Evolutionary conservation across 2,329 filamentous ascomycete genomes (phyloP), one percentile per base, ranked within the genome.

Genomic region (Hypoxylon rubiginosum): DNA sequence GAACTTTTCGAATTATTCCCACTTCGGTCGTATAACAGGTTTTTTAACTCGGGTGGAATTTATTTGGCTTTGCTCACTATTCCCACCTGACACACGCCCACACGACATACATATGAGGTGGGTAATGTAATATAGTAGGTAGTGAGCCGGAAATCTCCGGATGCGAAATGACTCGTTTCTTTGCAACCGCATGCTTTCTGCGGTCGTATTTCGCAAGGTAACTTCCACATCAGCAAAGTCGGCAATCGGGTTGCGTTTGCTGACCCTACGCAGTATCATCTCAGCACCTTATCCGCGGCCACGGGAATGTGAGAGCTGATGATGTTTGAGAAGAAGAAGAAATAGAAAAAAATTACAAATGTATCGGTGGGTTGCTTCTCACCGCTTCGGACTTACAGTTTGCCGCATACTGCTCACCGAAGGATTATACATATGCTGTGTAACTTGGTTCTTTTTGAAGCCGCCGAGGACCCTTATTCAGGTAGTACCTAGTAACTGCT

Each of bases 271-370:
- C 54, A 46, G 34, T 36, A 45, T 62, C 56, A 34, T 59, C 63
- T 69, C 67, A 69, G 67, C 59, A 69, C 67, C 34, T 55, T 67
- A 67, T 67, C 63, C 64, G 60, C 67, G n/a, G 57, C 64, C 58
- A 55, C 67, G 67, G 64, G 59, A 64, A 62, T 66, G 59, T 54
- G n/a, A n/a, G n/a, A n/a, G n/a, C n/a, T n/a, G n/a, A n/a, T n/a
- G n/a, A n/a, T n/a, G n/a, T n/a, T n/a, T n/a, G n/a, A n/a, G n/a
- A n/a, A n/a, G n/a, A n/a, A n/a, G n/a, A n/a, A n/a, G n/a, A n/a
- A n/a, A n/a, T n/a, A n/a, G n/a, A n/a, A n/a, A n/a, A n/a, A n/a
- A n/a, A n/a, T n/a, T n/a, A n/a, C n/a, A n/a, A n/a, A n/a, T n/a
- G n/a, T n/a, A n/a, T n/a, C n/a, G n/a, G n/a, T n/a, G n/a, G 62